Base-by-base conservation (phyloP, 306 rosid species). In the Canavalia ensiformis region DNA sequence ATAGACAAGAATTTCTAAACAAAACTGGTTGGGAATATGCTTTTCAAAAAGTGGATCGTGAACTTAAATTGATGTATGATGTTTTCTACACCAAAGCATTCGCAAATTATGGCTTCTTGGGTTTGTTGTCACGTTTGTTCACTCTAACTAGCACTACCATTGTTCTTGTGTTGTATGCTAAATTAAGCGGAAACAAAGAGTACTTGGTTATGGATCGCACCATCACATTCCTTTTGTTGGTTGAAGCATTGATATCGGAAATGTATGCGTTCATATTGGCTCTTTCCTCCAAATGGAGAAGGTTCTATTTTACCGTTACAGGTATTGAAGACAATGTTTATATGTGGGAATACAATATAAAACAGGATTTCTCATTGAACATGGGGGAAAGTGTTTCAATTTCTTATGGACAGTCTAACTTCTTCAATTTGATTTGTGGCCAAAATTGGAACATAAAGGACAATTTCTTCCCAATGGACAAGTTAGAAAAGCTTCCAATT, bases 1-100 rank as follows among this genome's bases (percentile, higher is more conserved):
- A 37, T 37, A 37, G 41, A 37, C 3, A 37, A 37, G 41, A 37
- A 37, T 37, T 37, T 37, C 41, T 37, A 37, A 37, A 37, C 4
- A 37, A 37, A 2, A 37, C 4, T 2, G 41, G 41, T 4, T 37
- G 41, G 41, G 41, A 37, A 37, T 4, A 37, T 37, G 41, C 41
- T 37, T 37, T 18, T 51, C 3, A 51, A 2, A 18, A 51, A 5
- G 59, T 25, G 62, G 0, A 56, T 25, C 7, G 0, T 7, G 62
- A 56, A 28, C 58, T 54, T 54, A n/a, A 54, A 54, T 0, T 18
- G 3, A n/a, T 54, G 58, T 54, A 54, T 2, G 58, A 56, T 6
- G 62, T 56, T 1, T 56, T 56, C 34, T 56, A 56, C 62, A 56
- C 62, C 62, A 56, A 56, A 8, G 62, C 62, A 25, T 56, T 56